phyloP scores from a whole-genome alignment of 2,329 filamentous ascomycete species.

The Hypoxylon sp. region DNA sequence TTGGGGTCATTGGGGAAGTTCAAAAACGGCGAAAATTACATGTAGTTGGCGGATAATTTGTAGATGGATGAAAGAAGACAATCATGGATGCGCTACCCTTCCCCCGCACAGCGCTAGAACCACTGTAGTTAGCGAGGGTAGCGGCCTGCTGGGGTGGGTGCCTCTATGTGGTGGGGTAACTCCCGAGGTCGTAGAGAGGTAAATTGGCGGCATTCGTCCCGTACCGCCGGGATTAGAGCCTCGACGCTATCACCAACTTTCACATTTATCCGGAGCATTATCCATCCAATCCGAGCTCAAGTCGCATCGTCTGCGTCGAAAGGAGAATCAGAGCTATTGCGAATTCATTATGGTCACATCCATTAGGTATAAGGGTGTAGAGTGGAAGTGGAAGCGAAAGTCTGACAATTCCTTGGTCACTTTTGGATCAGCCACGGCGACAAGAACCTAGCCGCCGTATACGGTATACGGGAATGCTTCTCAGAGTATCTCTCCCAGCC shows the following conservation, averaged over 20 bases:
- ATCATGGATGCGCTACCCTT: conserved; percentile 3
- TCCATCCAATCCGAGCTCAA: conserved; percentile 5
- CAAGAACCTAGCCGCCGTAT: no score
- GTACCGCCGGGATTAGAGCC: conserved; percentile 32
- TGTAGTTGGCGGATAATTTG: conserved; percentile 43
- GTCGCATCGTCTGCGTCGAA: no score
- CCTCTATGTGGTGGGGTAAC: conserved; percentile 15
- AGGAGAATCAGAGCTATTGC: not conserved
- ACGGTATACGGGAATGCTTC: no score
- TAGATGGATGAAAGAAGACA: conserved; percentile 2
- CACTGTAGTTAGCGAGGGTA: conserved; percentile 21
- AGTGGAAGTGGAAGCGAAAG: not conserved
- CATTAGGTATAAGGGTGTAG: not conserved
- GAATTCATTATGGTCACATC: not conserved
- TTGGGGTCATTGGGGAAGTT: conserved; percentile 26
- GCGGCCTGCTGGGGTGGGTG: not conserved
- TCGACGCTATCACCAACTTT: conserved; percentile 7
- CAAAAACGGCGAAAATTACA: conserved; percentile 18
- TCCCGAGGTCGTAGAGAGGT: conserved; percentile 10
- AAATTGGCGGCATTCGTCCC: conserved; percentile 30
- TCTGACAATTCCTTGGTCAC: not conserved
- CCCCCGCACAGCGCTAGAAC: conserved; percentile 27
- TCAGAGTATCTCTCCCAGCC: not conserved
- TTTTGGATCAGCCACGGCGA: not conserved
- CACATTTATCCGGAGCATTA: conserved; percentile 31